Conservation (phyloP, 2,329 filamentous ascomycete species). For the Aureobasidium leucospermi region DNA sequence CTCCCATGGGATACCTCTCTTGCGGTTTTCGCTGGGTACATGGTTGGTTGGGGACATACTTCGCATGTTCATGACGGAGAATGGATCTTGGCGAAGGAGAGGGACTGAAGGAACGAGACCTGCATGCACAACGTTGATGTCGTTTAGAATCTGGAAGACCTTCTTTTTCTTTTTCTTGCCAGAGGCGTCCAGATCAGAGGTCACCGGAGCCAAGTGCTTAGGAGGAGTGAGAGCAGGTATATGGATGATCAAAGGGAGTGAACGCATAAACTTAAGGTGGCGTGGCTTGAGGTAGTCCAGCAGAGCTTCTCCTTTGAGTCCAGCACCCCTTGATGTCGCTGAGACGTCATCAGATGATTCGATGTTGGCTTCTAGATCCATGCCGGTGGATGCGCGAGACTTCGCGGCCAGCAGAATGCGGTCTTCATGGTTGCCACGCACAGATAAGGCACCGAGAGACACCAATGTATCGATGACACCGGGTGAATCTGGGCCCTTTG, state of each 20-base stretch:
- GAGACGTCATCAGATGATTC: constrained; percentile 2
- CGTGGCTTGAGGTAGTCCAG: constrained; percentile 17
- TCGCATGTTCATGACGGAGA: constrained; percentile 87
- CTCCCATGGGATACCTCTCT: constrained; percentile 57
- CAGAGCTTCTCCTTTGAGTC: constrained; percentile 10
- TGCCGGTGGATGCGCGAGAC: not conserved
- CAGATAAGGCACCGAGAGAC: constrained; percentile 65
- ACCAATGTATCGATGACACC: constrained; percentile 73
- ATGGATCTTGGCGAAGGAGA: constrained; percentile 65
- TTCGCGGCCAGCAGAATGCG: constrained; percentile 55
- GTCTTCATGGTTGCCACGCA: constrained; percentile 92
- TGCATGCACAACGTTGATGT: constrained; percentile 70
- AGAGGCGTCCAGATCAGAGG: not conserved
- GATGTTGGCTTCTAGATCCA: constrained; percentile 8
- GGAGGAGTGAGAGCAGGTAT: constrained; percentile 20
- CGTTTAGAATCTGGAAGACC: constrained; percentile 6
- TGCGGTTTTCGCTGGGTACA: constrained; percentile 45
- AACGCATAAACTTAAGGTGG: constrained; percentile 27
- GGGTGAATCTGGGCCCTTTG: constrained; percentile 76
- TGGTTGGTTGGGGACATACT: constrained; percentile 60
- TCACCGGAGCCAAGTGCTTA: not conserved
- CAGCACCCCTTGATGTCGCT: not conserved
- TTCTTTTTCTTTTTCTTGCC: constrained; percentile 9
- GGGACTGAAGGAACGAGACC: constrained; percentile 72
- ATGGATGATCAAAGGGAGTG: constrained; percentile 31